These are phyloP conservation scores for Fraxinus sp. DNA, from an alignment of 305 asterid species.

Conservation along the genomic window DNA sequence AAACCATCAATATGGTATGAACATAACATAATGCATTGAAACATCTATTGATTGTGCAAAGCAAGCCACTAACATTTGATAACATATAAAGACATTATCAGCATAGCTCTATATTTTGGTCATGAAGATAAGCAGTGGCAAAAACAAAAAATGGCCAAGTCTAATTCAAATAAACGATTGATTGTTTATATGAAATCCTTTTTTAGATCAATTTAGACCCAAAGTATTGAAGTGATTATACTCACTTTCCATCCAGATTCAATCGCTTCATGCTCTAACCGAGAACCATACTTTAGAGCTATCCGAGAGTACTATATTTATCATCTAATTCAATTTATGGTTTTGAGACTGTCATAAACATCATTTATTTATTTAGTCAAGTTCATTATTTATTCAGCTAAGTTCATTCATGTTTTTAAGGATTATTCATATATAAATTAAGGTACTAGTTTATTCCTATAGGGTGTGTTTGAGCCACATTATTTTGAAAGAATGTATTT, in stretches of 20 bases:
- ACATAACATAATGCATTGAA: neutral
- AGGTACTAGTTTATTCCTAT: too few species aligned
- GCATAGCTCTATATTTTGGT: neutral
- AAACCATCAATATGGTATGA: constrained; percentile 45
- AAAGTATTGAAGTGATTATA: neutral
- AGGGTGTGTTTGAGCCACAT: too few species aligned
- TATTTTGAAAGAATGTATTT: too few species aligned
- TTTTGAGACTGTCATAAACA: constrained; percentile 27
- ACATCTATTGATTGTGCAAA: neutral
- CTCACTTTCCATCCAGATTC: constrained; percentile 77
- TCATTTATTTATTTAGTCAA: too few species aligned
- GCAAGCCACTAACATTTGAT: too few species aligned
- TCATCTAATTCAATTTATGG: constrained; percentile 56
- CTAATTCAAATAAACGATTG: too few species aligned
- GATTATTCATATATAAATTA: too few species aligned
- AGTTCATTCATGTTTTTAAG: too few species aligned
- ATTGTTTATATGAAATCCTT: too few species aligned
- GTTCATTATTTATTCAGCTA: too few species aligned
- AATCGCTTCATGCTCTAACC: constrained; percentile 32
- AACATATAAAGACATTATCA: neutral
- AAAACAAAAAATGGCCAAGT: too few species aligned
- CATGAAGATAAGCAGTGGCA: neutral
- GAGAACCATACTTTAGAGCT: constrained; percentile 46
- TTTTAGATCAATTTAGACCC: neutral
- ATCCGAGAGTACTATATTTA: constrained; percentile 54